Evolutionary conservation across 768 basidiomycete species (phyloP), one percentile per base, ranked within the genome.

Genomic region (Neoboletus brunneissimus): DNA sequence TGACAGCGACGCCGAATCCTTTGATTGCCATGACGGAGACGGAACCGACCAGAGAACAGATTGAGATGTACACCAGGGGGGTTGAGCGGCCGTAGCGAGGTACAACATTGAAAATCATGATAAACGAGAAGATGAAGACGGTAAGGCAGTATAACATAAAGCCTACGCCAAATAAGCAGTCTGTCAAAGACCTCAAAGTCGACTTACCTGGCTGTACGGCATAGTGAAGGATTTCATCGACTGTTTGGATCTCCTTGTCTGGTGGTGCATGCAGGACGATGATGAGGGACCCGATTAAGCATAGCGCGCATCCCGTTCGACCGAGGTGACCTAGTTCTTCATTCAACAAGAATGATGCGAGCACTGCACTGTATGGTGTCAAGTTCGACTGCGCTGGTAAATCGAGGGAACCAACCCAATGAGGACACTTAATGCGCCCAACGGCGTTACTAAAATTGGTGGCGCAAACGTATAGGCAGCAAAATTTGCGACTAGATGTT

Each of bases 21-120:
- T 99, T 99, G 79, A 98, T 90, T 41, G 94, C 89, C 97, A 99
- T 98, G 74, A 98, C 86, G n/a, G 93, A 94, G 43, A 99, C 85
- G 31, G 92, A 94, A 12, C 97, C 97, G 43, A 94, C 94, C 55
- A 98, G 72, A 12, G 95, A 98, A 73, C 97, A 98, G 66, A 99
- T 96, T 27, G 94, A 94, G 60, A 98, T 83, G 75, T 97, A 98
- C 31, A 97, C 89, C 58, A 94, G 63, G 2, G 97, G 97, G 60
- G 89, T 94, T 54, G 85, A 82, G 44, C 88, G 88, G 32, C 97
- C 97, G 65, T 97, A 83, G 59, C 77, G 85, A 9, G 97, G 97
- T 2, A 83, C 89, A 57, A 97, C 80, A 25, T 74, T 74, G 77
- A 90, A 94, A 55, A 98, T 93, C 88, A 97, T 91, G 70, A 91